Evolutionary conservation across 2,329 filamentous ascomycete species (phyloP), one percentile per base, ranked within the genome.

Genomic region (Epichloe amarillans): DNA sequence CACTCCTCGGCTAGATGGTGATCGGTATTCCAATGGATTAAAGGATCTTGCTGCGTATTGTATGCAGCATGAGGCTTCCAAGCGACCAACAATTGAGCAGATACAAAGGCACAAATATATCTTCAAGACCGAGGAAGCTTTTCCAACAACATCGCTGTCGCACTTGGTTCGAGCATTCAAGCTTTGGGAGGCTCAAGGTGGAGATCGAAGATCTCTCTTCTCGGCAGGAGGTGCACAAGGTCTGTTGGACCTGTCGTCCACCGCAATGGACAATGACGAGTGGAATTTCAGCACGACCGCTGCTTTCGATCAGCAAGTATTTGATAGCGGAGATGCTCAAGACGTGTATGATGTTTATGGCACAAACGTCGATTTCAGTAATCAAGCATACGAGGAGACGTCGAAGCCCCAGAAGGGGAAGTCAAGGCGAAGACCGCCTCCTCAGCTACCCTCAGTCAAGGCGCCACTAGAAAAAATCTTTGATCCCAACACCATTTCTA

Each of bases 181-280:
- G 61, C 62, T 82, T 19, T 91, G 86, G 86, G 86, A 90, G 63
- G 76, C 81, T 7, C 76, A 80, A 57, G 86, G 86, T 23, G 86
- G 86, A 30, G 80, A 79, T 56, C 77, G 86, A 44, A 79, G 77
- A 55, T 84, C 81, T 15, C 69, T 84, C 1, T 84, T 84, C 55
- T 73, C 73, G 5, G 66, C 72, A 3, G 76, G 76, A 21, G 81
- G 80, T 52, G 80, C 79, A 2, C 77, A 80, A 55, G 74, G 69
- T 1, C 70, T 74, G 12, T 66, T 66, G 1, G 71, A 75, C 26
- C 58, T 73, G 17, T 64, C 66, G 1, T 68, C 72, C 3, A 69
- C 70, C 2, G 69, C 69, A 0, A 59, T 75, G 53, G 70, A 72
- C 15, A 73, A 73, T 51, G 79, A 83, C 55, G 79, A 83, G 55